These are phyloP conservation scores for Microsporum ferrugineum DNA, from an alignment of 2,329 filamentous ascomycete genomes.

Conservation along the genomic window DNA sequence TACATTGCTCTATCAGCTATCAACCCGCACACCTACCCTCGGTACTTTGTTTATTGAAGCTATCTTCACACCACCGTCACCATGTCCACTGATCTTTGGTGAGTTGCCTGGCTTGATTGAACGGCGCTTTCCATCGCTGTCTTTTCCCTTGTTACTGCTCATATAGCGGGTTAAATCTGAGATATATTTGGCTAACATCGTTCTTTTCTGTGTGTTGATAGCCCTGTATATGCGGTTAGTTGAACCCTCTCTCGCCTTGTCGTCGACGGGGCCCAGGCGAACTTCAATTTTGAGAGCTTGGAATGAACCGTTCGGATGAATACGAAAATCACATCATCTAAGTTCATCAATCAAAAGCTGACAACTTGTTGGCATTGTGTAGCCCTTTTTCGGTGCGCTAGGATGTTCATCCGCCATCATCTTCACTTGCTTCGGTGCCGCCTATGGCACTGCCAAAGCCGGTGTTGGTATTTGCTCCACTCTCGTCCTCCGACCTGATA, in stretches of 20 bases:
- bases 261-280: neutral
- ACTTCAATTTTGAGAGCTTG: neutral
- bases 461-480: conserved; percentile 97
- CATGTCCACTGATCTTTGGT: conserved; percentile 2
- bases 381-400: conserved; percentile 95
- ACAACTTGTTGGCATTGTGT: conserved; percentile 11
- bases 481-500: conserved; percentile 92
- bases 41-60: neutral
- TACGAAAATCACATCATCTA: neutral
- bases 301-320: neutral
- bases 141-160: neutral
- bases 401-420: conserved; percentile 91
- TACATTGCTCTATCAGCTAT: neutral
- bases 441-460: conserved; percentile 98
- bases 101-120: neutral
- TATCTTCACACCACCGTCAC: neutral
- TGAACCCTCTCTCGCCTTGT: conserved; percentile 2
- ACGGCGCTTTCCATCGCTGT: neutral
- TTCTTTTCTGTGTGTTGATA: conserved; percentile 30
- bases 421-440: conserved; percentile 91
- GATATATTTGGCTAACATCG: neutral
- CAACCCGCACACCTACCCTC: neutral
- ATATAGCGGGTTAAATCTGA: neutral
- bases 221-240: conserved; percentile 99
- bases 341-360: conserved; percentile 2